Base-by-base conservation (phyloP, 148 eudicot genomes). In the Fagopyrum esculentum region DNA sequence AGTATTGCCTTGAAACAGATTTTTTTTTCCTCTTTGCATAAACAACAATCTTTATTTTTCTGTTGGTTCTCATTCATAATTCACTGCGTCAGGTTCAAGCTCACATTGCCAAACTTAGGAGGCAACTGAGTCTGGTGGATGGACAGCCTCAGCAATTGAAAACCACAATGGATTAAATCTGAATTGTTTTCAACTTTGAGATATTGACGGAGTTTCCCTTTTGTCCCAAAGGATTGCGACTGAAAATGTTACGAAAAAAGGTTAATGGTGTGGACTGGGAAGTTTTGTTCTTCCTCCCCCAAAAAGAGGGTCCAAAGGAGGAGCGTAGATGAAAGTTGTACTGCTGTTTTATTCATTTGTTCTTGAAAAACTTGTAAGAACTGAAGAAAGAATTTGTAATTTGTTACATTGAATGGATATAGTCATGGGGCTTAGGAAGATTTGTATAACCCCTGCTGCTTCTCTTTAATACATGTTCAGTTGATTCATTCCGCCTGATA, bases 71-170 rank as follows among this genome's bases (percentile, higher is more conserved):
- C 54, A 59, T 75, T 35, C 12, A 9, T 45, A 47, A 59, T 75
- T 35, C 12, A 9, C 30, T 70, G 56, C 69, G 5, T 56, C 50
- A 91, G 97, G 88, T 89, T 45, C 91, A 89, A 89, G 80, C 87
- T 71, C 97, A 89, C 76, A 83, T 86, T 82, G 93, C 97, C 9
- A 85, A 90, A 79, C 81, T 89, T 78, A 81, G 89, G 79, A 86
- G 93, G 84, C 91, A 87, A 81, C 72, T 91, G 83, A 91, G 80
- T 75, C 79, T 88, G 79, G 78, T 87, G n/a, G 92, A 91, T 40
- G 88, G 88, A 44, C 91, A 83, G 80, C 85, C 86, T 76, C 92
- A 81, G 70, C 90, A 84, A 55, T 54, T 84, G 74, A 87, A 85
- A 82, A 49, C 87, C 50, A 75, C 84, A 15, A 45, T 85, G 45